These are phyloP conservation scores for Rhodocollybia butyracea DNA, from an alignment of 768 basidiomycete species.

Conservation along the genomic window DNA sequence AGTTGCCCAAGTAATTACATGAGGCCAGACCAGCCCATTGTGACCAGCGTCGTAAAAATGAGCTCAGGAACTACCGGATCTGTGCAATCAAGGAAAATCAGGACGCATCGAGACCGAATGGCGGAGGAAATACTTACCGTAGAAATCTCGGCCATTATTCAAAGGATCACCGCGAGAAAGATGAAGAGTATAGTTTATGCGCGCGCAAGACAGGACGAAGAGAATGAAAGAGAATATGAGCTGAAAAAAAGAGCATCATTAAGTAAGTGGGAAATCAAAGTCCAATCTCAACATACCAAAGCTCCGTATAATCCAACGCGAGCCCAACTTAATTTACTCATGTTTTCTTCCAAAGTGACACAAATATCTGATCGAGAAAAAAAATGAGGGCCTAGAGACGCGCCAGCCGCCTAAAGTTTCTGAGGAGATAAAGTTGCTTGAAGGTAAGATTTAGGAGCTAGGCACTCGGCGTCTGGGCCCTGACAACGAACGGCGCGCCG, in stretches of 20 bases:
- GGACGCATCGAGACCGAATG: neutral
- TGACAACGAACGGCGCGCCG: no score
- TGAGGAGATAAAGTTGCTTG: neutral
- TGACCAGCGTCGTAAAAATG: slow-evolving; percentile 56
- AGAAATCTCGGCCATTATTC: slow-evolving; percentile 53
- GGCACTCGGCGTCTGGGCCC: neutral
- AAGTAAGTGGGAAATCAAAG: neutral
- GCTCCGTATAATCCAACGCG: neutral
- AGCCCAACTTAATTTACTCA: neutral
- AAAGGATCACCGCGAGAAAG: slow-evolving; percentile 50
- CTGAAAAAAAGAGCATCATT: slow-evolving; percentile 18
- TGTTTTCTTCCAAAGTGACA: neutral
- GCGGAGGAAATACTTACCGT: slow-evolving; percentile 44
- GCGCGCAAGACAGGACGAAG: slow-evolving; percentile 55
- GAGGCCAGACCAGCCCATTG: slow-evolving; percentile 61
- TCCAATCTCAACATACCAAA: neutral
- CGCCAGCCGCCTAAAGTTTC: neutral
- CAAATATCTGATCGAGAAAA: neutral
- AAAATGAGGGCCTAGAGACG: neutral
- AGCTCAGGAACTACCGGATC: slow-evolving; percentile 73
- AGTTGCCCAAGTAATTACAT: slow-evolving; percentile 43
- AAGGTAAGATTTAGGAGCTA: neutral
- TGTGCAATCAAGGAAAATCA: slow-evolving; percentile 20
- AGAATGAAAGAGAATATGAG: slow-evolving; percentile 50
- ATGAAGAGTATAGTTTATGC: slow-evolving; percentile 66